These are phyloP conservation scores for Pelargonium exstipulatum DNA, from an alignment of 441 rosid species.

Conservation along the genomic window DNA sequence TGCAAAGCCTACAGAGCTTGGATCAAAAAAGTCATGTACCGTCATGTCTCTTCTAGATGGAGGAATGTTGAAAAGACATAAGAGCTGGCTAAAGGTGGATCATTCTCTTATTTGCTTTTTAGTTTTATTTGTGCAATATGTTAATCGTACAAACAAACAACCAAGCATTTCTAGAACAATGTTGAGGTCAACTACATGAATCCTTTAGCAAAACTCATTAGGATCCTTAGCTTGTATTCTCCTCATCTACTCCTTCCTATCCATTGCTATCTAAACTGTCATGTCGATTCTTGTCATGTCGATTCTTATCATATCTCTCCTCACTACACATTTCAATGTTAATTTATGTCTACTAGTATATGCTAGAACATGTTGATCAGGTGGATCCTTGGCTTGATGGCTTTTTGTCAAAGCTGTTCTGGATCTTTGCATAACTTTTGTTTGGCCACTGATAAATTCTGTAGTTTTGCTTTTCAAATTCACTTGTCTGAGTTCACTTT, in stretches of 20 bases:
- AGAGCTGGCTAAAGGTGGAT: slow-evolving; percentile 78
- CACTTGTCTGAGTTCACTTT: neutral
- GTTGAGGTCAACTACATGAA: too few relatives aligned
- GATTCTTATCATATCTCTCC: too few relatives aligned
- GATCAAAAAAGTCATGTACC: slow-evolving; percentile 43
- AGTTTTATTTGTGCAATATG: neutral
- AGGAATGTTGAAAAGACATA: slow-evolving; percentile 66
- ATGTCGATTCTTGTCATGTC: too few relatives aligned
- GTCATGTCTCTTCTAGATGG: slow-evolving; percentile 92
- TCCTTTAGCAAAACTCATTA: too few relatives aligned
- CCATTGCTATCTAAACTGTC: too few relatives aligned
- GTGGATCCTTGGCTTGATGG: neutral
- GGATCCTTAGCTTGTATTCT: too few relatives aligned
- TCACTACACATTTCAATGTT: too few relatives aligned
- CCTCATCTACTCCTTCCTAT: too few relatives aligned
- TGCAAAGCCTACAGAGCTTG: slow-evolving; percentile 40
- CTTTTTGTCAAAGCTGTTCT: neutral
- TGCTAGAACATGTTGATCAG: neutral
- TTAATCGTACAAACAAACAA: too few relatives aligned
- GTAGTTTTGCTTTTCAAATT: neutral
- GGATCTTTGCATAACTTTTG: neutral
- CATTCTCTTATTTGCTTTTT: neutral
- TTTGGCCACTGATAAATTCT: too few relatives aligned
- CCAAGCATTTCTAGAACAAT: too few relatives aligned
- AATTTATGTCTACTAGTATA: too few relatives aligned